phyloP scores from a whole-genome alignment of 2,329 filamentous ascomycete genomes.

The Aspergillus caelatus region DNA sequence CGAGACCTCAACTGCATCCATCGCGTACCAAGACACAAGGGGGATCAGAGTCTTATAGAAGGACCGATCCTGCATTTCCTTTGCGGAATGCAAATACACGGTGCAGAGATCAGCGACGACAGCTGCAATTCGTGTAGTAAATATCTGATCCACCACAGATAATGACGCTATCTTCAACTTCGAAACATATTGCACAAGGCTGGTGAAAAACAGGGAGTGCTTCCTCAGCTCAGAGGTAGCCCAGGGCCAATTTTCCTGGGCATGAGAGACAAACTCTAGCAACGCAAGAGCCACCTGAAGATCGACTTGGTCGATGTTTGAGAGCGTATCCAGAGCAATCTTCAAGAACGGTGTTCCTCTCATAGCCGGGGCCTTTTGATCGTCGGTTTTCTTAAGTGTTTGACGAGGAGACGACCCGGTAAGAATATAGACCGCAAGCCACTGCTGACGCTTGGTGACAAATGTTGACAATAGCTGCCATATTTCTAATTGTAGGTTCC shows the following conservation, averaged over 20 bases:
- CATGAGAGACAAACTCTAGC: conserved; percentile 81
- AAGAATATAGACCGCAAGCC: conserved; percentile 90
- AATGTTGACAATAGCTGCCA: conserved; percentile 89
- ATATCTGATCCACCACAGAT: conserved; percentile 48
- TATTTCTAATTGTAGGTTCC: conserved; percentile 66
- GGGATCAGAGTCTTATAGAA: conserved; percentile 73
- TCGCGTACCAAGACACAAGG: conserved; percentile 76
- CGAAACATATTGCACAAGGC: conserved; percentile 70
- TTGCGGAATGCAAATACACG: conserved; percentile 85
- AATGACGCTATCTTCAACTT: conserved; percentile 61
- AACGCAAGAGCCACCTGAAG: conserved; percentile 71
- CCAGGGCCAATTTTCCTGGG: conserved; percentile 96
- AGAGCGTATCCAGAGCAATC: conserved; percentile 71
- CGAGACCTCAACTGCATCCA: conserved; percentile 75
- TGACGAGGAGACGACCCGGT: conserved; percentile 85
- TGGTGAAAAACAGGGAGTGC: conserved; percentile 72
- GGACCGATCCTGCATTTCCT: conserved; percentile 70
- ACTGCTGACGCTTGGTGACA: conserved; percentile 87
- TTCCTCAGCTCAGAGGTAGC: conserved; percentile 78
- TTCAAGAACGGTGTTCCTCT: conserved; percentile 69
- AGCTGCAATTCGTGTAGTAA: conserved; percentile 73
- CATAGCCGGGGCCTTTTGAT: conserved; percentile 52
- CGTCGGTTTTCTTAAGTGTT: conserved; percentile 59
- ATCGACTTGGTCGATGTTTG: conserved; percentile 65
- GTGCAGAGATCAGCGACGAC: conserved; percentile 85